Evolutionary conservation across 345 rosid species (phyloP).

Genomic region (Citrus maxima): DNA sequence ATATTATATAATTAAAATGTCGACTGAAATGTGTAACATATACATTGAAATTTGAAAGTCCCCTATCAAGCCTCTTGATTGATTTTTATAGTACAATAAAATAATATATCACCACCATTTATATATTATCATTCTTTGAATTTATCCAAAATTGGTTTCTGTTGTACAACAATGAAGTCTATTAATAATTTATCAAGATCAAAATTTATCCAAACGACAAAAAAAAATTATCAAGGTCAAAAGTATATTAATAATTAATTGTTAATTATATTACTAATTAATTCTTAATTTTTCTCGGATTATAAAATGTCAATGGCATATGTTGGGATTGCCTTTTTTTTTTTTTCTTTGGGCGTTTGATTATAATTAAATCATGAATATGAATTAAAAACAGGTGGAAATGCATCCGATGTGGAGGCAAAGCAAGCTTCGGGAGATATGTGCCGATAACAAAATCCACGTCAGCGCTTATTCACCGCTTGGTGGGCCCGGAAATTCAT

Average conservation of each 20-base stretch:
- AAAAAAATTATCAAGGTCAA: no score
- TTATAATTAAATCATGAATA: background rate
- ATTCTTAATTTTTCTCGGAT: no score
- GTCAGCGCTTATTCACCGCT: constrained; percentile 86
- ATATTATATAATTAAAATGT: background rate
- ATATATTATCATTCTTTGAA: no score
- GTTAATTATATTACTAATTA: no score
- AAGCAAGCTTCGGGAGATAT: constrained; percentile 57
- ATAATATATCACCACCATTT: no score
- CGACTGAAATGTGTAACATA: background rate
- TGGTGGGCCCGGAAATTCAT: constrained; percentile 73
- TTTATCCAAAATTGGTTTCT: no score
- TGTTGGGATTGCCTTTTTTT: background rate
- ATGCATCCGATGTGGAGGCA: constrained; percentile 98
- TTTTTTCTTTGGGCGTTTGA: no score
- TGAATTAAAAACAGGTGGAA: constrained; percentile 52
- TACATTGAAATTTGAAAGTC: background rate
- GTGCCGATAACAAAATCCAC: constrained; percentile 58
- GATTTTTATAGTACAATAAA: no score
- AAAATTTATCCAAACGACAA: no score
- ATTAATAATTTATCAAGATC: no score
- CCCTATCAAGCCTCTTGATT: background rate
- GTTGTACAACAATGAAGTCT: no score
- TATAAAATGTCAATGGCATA: background rate
- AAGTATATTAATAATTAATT: no score